Percentiles rank a stretch among this genome's conserved stretches.
phyloP scores from a whole-genome alignment of 1,139 yeast species.

The Candida sojae region DNA sequence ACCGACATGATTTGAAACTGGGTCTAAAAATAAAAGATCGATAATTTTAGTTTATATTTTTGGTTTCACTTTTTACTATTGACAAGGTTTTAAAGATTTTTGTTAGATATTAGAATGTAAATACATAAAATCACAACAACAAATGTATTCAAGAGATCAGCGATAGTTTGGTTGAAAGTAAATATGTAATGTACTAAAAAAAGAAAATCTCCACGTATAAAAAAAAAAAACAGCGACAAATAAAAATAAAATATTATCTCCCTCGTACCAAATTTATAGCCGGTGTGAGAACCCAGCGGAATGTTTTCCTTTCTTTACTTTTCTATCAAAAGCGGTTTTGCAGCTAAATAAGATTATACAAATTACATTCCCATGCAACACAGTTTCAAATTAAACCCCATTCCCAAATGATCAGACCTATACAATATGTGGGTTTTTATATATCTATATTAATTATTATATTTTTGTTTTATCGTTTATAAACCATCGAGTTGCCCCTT shows the following conservation, averaged over 20 bases:
- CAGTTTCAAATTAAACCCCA: not conserved
- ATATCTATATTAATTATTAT: no score
- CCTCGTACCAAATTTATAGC: no score
- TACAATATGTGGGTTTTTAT: not conserved
- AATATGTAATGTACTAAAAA: no score
- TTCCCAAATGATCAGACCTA: not conserved
- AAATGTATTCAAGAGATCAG: no score
- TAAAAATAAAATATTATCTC: not conserved
- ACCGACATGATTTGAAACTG: no score
- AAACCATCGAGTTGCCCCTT: no score
- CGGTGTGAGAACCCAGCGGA: not conserved
- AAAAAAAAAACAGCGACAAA: not conserved
- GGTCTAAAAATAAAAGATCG: no score
- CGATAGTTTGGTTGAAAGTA: no score
- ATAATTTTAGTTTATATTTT: no score
- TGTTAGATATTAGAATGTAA: not conserved
- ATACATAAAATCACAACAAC: not conserved
- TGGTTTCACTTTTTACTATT: no score
- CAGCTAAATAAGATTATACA: not conserved
- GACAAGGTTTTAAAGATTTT: not conserved
- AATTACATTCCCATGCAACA: conserved; percentile 3
- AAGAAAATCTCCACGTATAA: no score
- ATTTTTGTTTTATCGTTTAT: no score
- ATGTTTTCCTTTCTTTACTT: not conserved
- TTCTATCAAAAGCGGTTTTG: not conserved